Base-by-base conservation (phyloP, 257 asterid species). In the Linderniella brevidens region DNA sequence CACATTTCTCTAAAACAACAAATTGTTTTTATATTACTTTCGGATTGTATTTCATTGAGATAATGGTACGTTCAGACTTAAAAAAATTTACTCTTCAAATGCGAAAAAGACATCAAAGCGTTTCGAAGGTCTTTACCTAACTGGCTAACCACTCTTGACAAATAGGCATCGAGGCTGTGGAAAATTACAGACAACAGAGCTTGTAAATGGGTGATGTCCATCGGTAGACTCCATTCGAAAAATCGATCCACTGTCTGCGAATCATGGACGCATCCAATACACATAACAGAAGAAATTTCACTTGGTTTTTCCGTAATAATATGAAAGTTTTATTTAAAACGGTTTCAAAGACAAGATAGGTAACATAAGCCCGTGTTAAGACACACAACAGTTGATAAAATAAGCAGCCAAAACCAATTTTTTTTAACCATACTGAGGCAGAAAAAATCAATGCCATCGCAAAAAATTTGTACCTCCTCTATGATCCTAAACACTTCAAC, bases 171-270 rank as follows among this genome's bases (percentile, higher is more conserved):
- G 73, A 90, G 55, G 47, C 94, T 77, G 68, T 84, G 96, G 66
- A 90, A 81, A 55, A 90, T 70, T 48, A 81, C 60, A 61, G 96
- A 90, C 51, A 85, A 71, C 41, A 90, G 78, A 71, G 99, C 99
- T 62, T 85, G 96, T 61, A 90, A 71, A 79, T 90, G 99, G 37
- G 92, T 85, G 54, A 90, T 79, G 68, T 85, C 94, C 75, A 85
- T 60, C 19, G 94, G 99, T 56, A 85, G 80, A 61, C 71, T 76
- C 92, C 88, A 72, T 64, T 62, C 77, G 54, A 85, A 90, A 49
- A 90, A 87, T 62, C 81, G 99, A 71, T 71, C 96, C 68, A 90
- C 86, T 8, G 96, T 85, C 99, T 90, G 88, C 78, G 76, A 69
- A 71, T 44, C 8, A 46, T 13, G 17, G 17, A n/a, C 18, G 4